Conservation (phyloP, 2,329 filamentous ascomycete genomes). For the Atkinsonella hypoxylon region DNA sequence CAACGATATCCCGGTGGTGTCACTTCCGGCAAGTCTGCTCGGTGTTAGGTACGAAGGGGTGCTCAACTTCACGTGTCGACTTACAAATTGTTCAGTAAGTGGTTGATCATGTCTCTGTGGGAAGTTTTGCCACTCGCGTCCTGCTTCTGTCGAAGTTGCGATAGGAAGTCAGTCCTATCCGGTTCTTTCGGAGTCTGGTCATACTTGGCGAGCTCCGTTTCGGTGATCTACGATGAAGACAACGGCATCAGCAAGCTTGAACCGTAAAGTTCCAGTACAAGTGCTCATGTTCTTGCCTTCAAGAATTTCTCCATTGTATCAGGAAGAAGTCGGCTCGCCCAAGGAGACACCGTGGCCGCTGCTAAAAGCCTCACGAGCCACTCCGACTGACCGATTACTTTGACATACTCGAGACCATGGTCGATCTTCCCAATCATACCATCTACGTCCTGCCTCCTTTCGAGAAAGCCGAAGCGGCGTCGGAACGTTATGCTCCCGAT, state of each 20-base stretch:
- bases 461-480: conserved; percentile 48
- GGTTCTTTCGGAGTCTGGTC: neutral
- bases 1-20: conserved; percentile 54
- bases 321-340: neutral
- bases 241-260: neutral
- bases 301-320: conserved; percentile 3
- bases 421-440: conserved; percentile 33
- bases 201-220: neutral
- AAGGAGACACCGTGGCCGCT: neutral
- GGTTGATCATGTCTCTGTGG: conserved; percentile 8
- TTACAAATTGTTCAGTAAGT: conserved; percentile 10
- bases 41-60: neutral
- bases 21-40: conserved; percentile 41
- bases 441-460: conserved; percentile 48
- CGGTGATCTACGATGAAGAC: neutral
- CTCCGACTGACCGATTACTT: conserved; percentile 13
- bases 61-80: neutral
- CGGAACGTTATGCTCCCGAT: conserved; percentile 50
- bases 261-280: no score
- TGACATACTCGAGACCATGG: conserved; percentile 16
- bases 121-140: conserved; percentile 6
- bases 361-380: conserved; percentile 10
- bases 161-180: neutral
- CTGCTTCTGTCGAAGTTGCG: conserved; percentile 1
- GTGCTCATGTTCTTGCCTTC: neutral